These are phyloP conservation scores for Aspergillus ibericus DNA, from an alignment of 2,329 filamentous ascomycete species.

Conservation along the genomic window DNA sequence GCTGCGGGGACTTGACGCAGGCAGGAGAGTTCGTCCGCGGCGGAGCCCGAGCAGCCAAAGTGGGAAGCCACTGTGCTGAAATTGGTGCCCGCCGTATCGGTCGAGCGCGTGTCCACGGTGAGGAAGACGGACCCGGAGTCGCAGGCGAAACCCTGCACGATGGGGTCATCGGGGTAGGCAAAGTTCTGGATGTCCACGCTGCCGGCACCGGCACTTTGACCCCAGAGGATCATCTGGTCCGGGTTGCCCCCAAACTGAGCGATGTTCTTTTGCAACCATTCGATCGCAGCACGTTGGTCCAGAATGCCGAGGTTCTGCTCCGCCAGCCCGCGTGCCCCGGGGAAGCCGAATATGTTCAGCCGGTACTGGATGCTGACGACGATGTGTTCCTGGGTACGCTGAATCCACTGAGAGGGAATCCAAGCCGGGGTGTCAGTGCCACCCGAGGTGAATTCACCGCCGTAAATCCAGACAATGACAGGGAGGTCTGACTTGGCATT, in stretches of 20 bases:
- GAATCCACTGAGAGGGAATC: conserved; percentile 41
- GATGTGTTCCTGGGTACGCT: conserved; percentile 39
- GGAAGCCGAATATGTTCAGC: conserved; percentile 40
- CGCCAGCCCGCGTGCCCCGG: conserved; percentile 46
- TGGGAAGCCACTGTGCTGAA: not conserved
- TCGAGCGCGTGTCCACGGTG: not conserved
- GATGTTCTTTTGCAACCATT: conserved; percentile 38
- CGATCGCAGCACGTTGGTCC: conserved; percentile 45
- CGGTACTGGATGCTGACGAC: conserved; percentile 47
- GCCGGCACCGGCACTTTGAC: not conserved
- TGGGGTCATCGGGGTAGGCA: conserved; percentile 26
- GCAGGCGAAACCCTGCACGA: conserved; percentile 18
- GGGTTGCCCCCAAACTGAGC: conserved; percentile 38
- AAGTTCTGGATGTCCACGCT: conserved; percentile 10
- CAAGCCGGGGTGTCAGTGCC: conserved; percentile 49
- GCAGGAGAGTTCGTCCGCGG: not conserved
- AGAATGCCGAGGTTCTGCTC: conserved; percentile 42
- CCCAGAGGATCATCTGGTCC: conserved; percentile 33
- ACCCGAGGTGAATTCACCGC: conserved; percentile 49
- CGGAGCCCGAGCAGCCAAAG: not conserved
- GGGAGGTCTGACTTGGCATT: conserved; percentile 34
- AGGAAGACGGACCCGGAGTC: conserved; percentile 17
- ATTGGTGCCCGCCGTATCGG: not conserved
- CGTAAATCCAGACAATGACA: conserved; percentile 52
- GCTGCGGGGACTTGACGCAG: not conserved